These are phyloP conservation scores for Aphanomyces stellatus DNA, from an alignment of 352 stramenopile species.

Conservation along the genomic window DNA sequence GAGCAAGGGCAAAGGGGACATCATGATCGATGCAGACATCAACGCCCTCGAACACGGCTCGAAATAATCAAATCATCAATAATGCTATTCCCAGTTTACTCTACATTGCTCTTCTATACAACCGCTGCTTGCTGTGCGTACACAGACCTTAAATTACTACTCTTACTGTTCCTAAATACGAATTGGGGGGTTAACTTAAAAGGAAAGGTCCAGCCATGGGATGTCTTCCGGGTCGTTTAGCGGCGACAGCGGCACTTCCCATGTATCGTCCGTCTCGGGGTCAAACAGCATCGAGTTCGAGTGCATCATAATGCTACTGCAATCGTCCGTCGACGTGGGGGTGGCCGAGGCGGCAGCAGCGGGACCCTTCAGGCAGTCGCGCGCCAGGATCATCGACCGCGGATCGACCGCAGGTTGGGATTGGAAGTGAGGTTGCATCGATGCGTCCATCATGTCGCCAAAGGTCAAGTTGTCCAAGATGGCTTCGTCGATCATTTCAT, in stretches of 20 bases:
- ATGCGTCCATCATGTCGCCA: slow-evolving; percentile 28
- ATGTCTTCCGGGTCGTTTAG: slow-evolving; percentile 79
- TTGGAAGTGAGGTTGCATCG: slow-evolving; percentile 9
- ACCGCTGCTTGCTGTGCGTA: not conserved
- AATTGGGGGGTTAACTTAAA: slow-evolving; percentile 32
- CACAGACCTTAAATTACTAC: slow-evolving; percentile 8
- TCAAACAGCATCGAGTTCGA: slow-evolving; percentile 16
- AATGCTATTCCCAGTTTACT: not conserved
- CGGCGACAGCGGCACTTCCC: slow-evolving; percentile 72
- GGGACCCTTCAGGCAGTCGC: slow-evolving; percentile 64
- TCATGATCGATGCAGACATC: slow-evolving; percentile 17
- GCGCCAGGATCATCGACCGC: slow-evolving; percentile 46
- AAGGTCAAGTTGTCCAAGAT: slow-evolving; percentile 30
- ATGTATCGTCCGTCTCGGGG: slow-evolving; percentile 30
- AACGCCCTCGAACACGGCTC: not conserved
- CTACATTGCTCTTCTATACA: not conserved
- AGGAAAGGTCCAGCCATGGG: slow-evolving; percentile 76
- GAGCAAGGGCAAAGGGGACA: not conserved
- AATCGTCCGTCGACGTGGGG: not conserved
- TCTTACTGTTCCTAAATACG: slow-evolving; percentile 17
- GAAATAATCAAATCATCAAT: not conserved
- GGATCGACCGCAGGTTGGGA: slow-evolving; percentile 25
- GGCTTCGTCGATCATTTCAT: slow-evolving; percentile 34
- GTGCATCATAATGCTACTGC: slow-evolving; percentile 11
- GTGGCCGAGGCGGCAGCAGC: not conserved